These are phyloP conservation scores for Astraeus odoratus DNA, from an alignment of 768 basidiomycete genomes.

Conservation along the genomic window DNA sequence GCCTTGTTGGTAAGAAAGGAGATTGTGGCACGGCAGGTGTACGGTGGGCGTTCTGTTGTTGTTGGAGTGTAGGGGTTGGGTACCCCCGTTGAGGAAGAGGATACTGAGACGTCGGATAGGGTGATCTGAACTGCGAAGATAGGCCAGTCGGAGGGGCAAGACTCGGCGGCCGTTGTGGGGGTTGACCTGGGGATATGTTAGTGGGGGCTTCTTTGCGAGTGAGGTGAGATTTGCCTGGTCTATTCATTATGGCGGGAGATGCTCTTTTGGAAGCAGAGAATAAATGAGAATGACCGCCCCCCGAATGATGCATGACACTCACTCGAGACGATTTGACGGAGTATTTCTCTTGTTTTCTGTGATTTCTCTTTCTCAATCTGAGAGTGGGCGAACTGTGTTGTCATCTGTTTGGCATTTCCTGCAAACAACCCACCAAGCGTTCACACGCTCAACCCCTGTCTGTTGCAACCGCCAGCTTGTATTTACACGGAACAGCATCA, in stretches of 20 bases:
- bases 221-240: conserved; percentile 39
- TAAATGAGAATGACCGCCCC: background rate
- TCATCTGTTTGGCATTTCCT: background rate
- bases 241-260: conserved; percentile 39
- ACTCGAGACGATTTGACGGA: conserved; percentile 6
- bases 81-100: conserved; percentile 23
- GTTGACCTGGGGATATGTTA: conserved; percentile 52
- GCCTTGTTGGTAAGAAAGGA: conserved; percentile 59
- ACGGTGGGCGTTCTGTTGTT: conserved; percentile 57
- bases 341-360: conserved; percentile 11
- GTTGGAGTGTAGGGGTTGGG: conserved; percentile 38
- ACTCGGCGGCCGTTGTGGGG: conserved; percentile 74
- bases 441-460: background rate
- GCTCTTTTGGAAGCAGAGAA: background rate
- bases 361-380: conserved; percentile 5
- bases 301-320: background rate
- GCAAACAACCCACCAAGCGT: background rate
- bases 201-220: conserved; percentile 9
- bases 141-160: conserved; percentile 59
- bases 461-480: too few relatives aligned
- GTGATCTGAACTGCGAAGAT: conserved; percentile 55
- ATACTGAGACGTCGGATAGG: conserved; percentile 34
- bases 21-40: conserved; percentile 51
- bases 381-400: background rate
- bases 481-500: too few relatives aligned